Evolutionary conservation across 352 stramenopile genomes (phyloP).

Genomic region (Thalassiosira exigua): DNA sequence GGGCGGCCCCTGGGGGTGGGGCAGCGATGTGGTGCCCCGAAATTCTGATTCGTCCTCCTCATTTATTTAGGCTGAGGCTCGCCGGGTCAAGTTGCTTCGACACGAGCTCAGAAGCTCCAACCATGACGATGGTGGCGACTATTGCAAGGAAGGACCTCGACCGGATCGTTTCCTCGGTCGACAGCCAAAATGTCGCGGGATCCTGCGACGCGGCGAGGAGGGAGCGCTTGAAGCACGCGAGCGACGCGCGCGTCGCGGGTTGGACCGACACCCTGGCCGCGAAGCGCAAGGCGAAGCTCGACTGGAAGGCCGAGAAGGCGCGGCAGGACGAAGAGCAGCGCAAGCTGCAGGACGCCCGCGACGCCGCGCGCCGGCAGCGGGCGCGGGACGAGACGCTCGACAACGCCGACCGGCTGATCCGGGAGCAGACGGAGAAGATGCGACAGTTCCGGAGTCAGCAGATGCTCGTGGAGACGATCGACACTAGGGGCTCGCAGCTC

Average conservation of each 20-base stretch:
- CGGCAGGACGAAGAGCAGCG: conserved; percentile 50
- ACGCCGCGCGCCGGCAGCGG: conserved; percentile 31
- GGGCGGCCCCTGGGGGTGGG: no score
- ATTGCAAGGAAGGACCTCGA: conserved; percentile 51
- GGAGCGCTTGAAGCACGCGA: conserved; percentile 56
- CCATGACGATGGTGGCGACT: conserved; percentile 29
- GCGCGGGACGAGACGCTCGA: conserved; percentile 28
- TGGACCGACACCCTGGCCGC: conserved; percentile 54
- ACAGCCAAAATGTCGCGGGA: conserved; percentile 13
- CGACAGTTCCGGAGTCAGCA: conserved; percentile 55
- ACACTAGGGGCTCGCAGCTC: conserved; percentile 45
- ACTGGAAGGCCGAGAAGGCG: conserved; percentile 59
- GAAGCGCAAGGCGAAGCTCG: conserved; percentile 49
- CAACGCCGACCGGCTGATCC: conserved; percentile 41
- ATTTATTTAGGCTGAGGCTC: not conserved
- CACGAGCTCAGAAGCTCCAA: not conserved
- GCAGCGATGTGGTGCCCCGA: not conserved
- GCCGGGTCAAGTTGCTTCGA: not conserved
- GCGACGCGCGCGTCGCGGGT: conserved; percentile 47
- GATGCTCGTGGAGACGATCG: conserved; percentile 49
- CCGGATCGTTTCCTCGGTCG: conserved; percentile 43
- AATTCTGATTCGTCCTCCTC: no score
- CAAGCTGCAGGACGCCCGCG: conserved; percentile 40
- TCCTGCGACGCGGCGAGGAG: conserved; percentile 12
- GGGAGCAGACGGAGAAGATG: conserved; percentile 54